A percentile compares a stretch with the other conserved stretches of the same genome.
phyloP scores from a whole-genome alignment of 805 yeast genomes.

The Wickerhamiella occidentalis region DNA sequence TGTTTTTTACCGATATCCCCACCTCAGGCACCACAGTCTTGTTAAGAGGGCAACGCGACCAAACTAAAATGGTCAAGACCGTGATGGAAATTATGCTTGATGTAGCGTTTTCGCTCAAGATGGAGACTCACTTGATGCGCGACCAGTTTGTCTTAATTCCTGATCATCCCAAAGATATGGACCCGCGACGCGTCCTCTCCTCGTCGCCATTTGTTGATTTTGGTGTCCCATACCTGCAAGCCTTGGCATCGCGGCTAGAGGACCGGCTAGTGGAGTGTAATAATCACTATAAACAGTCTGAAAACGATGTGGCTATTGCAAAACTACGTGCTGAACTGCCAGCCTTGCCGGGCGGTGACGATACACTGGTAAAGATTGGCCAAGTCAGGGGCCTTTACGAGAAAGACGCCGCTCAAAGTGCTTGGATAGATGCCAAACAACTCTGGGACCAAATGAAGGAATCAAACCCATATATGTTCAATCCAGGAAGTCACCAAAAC shows the following conservation, averaged over 20 bases:
- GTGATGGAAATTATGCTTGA: constrained; percentile 71
- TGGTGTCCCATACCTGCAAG: constrained; percentile 52
- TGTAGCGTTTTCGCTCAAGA: constrained; percentile 60
- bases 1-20: constrained; percentile 70
- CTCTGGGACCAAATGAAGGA: constrained; percentile 59
- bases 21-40: constrained; percentile 73
- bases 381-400: not conserved
- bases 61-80: constrained; percentile 58
- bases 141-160: constrained; percentile 47
- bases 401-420: not conserved
- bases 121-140: constrained; percentile 64
- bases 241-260: constrained; percentile 44
- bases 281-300: constrained; percentile 13
- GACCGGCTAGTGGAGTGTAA: constrained; percentile 23
- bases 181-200: constrained; percentile 45
- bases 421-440: constrained; percentile 32
- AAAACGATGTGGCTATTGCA: not conserved
- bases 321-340: not conserved
- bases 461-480: constrained; percentile 46
- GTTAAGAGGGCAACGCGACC: constrained; percentile 54
- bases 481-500: constrained; percentile 63
- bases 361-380: not conserved
- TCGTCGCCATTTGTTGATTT: constrained; percentile 77
- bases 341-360: constrained; percentile 2
- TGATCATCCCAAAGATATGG: constrained; percentile 23